Evolutionary conservation across 2,329 filamentous ascomycete species (phyloP), one percentile per base, ranked within the genome.

Genomic region (Diaporthe longicolla): DNA sequence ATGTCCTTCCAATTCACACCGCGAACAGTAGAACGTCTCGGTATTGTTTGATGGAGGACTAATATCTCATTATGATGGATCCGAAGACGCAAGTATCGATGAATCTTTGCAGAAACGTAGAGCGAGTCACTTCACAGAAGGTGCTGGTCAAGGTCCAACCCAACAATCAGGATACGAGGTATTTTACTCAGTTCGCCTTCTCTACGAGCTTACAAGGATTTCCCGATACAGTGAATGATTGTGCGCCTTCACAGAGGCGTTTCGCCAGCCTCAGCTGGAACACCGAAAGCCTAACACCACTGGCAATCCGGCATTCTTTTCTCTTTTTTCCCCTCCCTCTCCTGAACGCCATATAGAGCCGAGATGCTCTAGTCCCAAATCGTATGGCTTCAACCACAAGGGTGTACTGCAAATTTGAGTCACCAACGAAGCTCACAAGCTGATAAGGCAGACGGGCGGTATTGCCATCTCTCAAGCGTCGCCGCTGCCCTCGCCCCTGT

Each of bases 391-490:
- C 21, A 6, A 48, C n/a, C 59, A 35, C 26, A 15, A 32, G 4
- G 19, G 1, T n/a, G 7, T 15, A n/a, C 11, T 37, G 29, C 21
- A 13, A 3, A 26, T 13, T 9, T 4, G n/a, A 9, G n/a, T 65
- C 26, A n/a, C 43, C 2, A n/a, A 21, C 7, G 29, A 11, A 8
- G 21, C 5, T 37, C n/a, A 37, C 3, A 19, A 66, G 29, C 19
- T 19, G 21, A 21, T 21, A 7, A n/a, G 5, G 15, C 29, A 50
- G 10, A 6, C 4, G 5, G 4, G 3, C 1, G 0, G 0, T 17
- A 9, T 48, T 9, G 10, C 6, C 26, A 19, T 57, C 21, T n/a
- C 21, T 66, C 48, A 37, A 5, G 9, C 40, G 17, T 15, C 13
- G 15, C 40, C 15, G 40, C 15, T 43, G 40, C 40, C 63, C 45